Evolutionary conservation across 1,139 yeast genomes (phyloP), one percentile per base, ranked within the genome.

Genomic region (Lodderomyces beijingensis): DNA sequence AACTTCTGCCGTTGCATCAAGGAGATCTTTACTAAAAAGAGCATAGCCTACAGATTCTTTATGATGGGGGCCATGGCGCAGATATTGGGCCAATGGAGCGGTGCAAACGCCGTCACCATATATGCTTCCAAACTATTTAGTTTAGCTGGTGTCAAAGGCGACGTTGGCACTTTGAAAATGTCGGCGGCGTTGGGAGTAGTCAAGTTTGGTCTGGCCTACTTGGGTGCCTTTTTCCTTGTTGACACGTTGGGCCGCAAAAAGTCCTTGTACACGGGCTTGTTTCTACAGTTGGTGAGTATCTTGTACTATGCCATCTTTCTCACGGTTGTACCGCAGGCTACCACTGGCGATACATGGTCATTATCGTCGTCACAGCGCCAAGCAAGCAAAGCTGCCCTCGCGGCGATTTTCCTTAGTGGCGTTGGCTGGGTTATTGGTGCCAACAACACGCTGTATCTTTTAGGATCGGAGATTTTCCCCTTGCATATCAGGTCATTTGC

Each of bases 371-470:
- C 0, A 51, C 66, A 2, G 52, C 65, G 40, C 33, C 44, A 50
- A 7, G 77, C 78, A 4, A 60, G 75, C 25, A 54, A 59, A 34
- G 76, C 63, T 35, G 79, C 80, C 1, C 53, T 74, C 41, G 77
- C 79, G 2, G 64, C 76, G 28, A 53, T 77, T 28, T 75, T 63
- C 49, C 43, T 76, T 29, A 59, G 70, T 25, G 83, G 82, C 37
- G 54, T 65, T 6, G 82, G 80, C 19, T 77, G 83, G 83, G 70
- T 77, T 11, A 51, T 75, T 55, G 83, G 83, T 9, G 77, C 72
- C 65, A 77, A 77, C 53, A 59, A 74, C 3, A 58, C 74, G 36
- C 83, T 77, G 50, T 77, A 76, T 45, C 61, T 77, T 42, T 54
- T 77, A 42, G 77, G 77, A 33, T 64, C 80, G 4, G 82, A 77